Evolutionary conservation across 2,329 filamentous ascomycete genomes (phyloP).

Genomic region (Aspergillus thermomutatus): DNA sequence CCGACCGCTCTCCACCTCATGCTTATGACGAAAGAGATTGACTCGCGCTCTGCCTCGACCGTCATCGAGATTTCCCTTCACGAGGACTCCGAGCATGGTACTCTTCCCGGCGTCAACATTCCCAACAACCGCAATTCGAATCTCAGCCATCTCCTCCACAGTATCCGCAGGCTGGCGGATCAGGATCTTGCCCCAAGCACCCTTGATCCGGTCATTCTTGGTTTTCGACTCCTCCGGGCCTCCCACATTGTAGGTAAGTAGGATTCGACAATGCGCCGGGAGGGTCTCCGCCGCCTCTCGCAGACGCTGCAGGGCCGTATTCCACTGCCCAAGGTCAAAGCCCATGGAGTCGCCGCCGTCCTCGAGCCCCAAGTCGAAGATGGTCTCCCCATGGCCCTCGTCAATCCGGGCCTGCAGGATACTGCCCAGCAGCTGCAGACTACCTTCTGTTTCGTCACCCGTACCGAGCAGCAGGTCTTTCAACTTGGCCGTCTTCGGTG

Average conservation of each 20-base stretch:
- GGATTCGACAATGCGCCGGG: slow-evolving; percentile 72
- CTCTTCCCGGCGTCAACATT: slow-evolving; percentile 98
- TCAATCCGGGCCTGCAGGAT: slow-evolving; percentile 67
- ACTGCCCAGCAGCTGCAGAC: slow-evolving; percentile 60
- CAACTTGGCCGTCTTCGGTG: slow-evolving; percentile 61
- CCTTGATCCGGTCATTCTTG: slow-evolving; percentile 63
- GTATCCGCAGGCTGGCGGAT: slow-evolving; percentile 70
- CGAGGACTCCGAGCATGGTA: slow-evolving; percentile 90
- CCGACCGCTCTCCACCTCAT: slow-evolving; percentile 91
- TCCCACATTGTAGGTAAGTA: slow-evolving; percentile 88
- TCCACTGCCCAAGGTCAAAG: slow-evolving; percentile 72
- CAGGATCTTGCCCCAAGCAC: slow-evolving; percentile 80
- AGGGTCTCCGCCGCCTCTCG: slow-evolving; percentile 61
- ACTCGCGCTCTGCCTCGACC: slow-evolving; percentile 90
- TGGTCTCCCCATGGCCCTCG: slow-evolving; percentile 81
- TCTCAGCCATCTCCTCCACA: slow-evolving; percentile 89
- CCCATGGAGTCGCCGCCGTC: slow-evolving; percentile 83
- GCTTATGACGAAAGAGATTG: slow-evolving; percentile 95
- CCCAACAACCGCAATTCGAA: slow-evolving; percentile 91
- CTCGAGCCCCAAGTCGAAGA: slow-evolving; percentile 91
- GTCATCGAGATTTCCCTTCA: slow-evolving; percentile 93
- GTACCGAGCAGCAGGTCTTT: slow-evolving; percentile 69
- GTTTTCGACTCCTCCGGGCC: slow-evolving; percentile 69
- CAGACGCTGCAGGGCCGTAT: slow-evolving; percentile 64
- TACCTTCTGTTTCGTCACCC: slow-evolving; percentile 55